A percentile compares a stretch with the other conserved stretches of the same genome.
Evolutionary conservation across 805 yeast genomes (phyloP).

Genomic region (Candida manassasensis): DNA sequence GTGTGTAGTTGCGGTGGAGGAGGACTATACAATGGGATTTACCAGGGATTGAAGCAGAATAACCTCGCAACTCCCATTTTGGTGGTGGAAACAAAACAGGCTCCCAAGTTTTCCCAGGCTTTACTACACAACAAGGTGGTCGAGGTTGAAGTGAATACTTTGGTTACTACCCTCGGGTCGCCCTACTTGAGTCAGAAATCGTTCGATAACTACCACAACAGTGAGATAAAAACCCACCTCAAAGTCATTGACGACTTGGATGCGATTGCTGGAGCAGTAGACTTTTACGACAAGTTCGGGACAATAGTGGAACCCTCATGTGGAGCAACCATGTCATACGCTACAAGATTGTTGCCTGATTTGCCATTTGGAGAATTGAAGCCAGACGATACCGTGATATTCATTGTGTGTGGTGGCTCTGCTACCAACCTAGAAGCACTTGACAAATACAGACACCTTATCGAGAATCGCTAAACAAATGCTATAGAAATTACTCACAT

Average conservation of each 20-base stretch:
- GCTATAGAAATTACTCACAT: no score
- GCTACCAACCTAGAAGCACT: slow-evolving; percentile 9
- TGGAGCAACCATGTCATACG: slow-evolving; percentile 23
- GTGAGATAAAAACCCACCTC: slow-evolving; percentile 12
- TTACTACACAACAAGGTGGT: slow-evolving; percentile 17
- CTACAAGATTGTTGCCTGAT: slow-evolving; percentile 12
- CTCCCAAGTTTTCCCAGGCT: slow-evolving; percentile 20
- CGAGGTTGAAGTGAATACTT: slow-evolving; percentile 17
- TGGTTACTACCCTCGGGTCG: slow-evolving; percentile 25
- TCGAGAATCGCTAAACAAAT: no score
- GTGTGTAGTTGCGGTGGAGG: slow-evolving; percentile 35
- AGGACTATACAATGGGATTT: slow-evolving; percentile 27
- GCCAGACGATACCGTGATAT: slow-evolving; percentile 22
- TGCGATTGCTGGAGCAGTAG: slow-evolving; percentile 18
- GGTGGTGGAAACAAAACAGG: slow-evolving; percentile 24
- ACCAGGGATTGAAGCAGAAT: slow-evolving; percentile 17
- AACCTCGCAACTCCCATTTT: slow-evolving; percentile 16
- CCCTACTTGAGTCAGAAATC: slow-evolving; percentile 22
- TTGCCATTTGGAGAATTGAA: slow-evolving; percentile 11
- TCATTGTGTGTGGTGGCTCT: slow-evolving; percentile 29
- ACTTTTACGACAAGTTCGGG: slow-evolving; percentile 18
- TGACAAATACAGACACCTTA: slow-evolving; percentile 6
- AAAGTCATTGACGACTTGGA: slow-evolving; percentile 21
- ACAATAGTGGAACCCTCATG: slow-evolving; percentile 30
- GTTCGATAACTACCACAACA: slow-evolving; percentile 13